These are phyloP conservation scores for Leccinum griseonigrum DNA, from an alignment of 1,284 basidiomycete species.

Conservation along the genomic window DNA sequence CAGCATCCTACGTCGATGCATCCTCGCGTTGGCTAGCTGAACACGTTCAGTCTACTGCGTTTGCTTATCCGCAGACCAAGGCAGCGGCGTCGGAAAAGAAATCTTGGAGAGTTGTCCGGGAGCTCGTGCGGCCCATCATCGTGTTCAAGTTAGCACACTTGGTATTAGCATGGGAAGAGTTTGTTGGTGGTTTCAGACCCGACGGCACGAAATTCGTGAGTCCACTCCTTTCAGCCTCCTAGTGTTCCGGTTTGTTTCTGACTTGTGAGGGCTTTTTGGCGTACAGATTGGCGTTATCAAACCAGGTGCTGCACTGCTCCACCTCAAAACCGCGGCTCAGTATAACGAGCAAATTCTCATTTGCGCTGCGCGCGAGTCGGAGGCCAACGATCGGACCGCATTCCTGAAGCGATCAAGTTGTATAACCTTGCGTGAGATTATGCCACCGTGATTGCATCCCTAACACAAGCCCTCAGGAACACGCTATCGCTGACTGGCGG, in stretches of 20 bases:
- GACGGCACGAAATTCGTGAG: conserved; percentile 88
- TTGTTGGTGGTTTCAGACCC: conserved; percentile 87
- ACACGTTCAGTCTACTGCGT: conserved; percentile 70
- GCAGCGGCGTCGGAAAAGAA: conserved; percentile 68
- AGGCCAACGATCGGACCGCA: conserved; percentile 65
- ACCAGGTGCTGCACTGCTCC: conserved; percentile 75
- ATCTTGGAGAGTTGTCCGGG: conserved; percentile 84
- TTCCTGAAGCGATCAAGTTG: conserved; percentile 90
- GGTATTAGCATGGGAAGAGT: conserved; percentile 82
- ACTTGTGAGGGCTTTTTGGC: neutral
- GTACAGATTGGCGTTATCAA: conserved; percentile 83
- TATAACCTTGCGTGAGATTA: conserved; percentile 96
- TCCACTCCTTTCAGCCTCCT: conserved; percentile 18
- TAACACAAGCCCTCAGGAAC: conserved; percentile 89
- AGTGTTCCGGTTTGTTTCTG: neutral
- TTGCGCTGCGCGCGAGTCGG: conserved; percentile 75
- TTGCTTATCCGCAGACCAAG: conserved; percentile 78
- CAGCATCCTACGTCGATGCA: too few species aligned
- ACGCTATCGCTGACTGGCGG: conserved; percentile 68
- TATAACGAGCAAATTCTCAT: conserved; percentile 85
- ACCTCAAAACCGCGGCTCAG: conserved; percentile 66
- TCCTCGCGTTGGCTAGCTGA: too few species aligned
- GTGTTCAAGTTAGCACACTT: conserved; percentile 69
- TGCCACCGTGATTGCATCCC: conserved; percentile 82
- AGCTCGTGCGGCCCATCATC: conserved; percentile 85